These are phyloP conservation scores for Gamsiella multidivaricata DNA, from an alignment of 192 early-diverging fungal species.

Conservation along the genomic window DNA sequence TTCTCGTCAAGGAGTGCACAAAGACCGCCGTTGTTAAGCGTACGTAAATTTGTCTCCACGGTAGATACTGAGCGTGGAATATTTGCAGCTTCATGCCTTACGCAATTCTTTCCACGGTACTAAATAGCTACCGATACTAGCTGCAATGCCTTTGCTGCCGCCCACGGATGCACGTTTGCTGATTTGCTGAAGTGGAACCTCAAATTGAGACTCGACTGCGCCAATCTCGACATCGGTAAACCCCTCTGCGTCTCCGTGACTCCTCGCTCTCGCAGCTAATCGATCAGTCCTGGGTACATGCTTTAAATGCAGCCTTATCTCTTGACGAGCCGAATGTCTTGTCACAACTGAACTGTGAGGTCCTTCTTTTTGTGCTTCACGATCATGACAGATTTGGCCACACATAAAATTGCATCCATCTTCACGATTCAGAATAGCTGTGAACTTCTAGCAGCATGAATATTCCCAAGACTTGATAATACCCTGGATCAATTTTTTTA, in stretches of 20 bases:
- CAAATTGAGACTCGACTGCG: slow-evolving; percentile 25
- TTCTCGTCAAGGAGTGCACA: slow-evolving; percentile 39
- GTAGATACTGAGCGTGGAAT: too few relatives aligned
- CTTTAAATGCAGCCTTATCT: slow-evolving; percentile 5
- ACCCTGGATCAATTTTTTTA: too few relatives aligned
- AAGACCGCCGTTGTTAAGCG: slow-evolving; percentile 23
- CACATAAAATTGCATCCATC: too few relatives aligned
- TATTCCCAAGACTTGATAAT: too few relatives aligned
- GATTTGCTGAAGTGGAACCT: slow-evolving; percentile 36
- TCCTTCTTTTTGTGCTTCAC: too few relatives aligned
- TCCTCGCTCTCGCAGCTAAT: neutral
- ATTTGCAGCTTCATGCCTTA: too few relatives aligned
- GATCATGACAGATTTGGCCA: too few relatives aligned
- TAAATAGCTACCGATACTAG: slow-evolving; percentile 15
- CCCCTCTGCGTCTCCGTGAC: slow-evolving; percentile 29
- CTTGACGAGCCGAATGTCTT: neutral
- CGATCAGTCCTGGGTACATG: slow-evolving; percentile 1
- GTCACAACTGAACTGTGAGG: neutral
- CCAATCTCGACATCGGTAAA: slow-evolving; percentile 18
- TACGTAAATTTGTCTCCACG: slow-evolving; percentile 8
- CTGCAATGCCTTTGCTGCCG: slow-evolving; percentile 19
- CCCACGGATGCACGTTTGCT: slow-evolving; percentile 25
- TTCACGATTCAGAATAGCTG: too few relatives aligned
- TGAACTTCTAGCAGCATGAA: too few relatives aligned
- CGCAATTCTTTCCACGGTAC: neutral